These are phyloP conservation scores for Luzula sylvatica DNA, from an alignment of 176 grass and related monocot species.

Conservation along the genomic window DNA sequence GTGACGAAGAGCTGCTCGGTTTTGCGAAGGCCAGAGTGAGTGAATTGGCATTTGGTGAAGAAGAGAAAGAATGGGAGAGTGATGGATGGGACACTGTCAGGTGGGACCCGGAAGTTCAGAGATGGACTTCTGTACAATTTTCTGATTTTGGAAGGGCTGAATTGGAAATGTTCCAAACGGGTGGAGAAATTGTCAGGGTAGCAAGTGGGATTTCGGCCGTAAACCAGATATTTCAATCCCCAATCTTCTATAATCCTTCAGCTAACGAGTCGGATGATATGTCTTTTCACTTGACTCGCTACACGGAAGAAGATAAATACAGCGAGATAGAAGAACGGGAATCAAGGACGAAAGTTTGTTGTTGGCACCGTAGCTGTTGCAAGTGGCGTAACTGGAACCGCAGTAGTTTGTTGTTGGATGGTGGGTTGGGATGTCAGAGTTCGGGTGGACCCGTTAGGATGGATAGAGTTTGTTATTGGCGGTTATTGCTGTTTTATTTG, in stretches of 20 bases:
- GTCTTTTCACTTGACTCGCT: too few species aligned
- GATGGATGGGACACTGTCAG: conserved; percentile 35
- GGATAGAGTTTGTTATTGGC: not conserved
- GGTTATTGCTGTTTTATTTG: not conserved
- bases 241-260: too few species aligned
- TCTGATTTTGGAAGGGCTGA: not conserved
- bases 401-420: not conserved
- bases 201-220: conserved; percentile 12
- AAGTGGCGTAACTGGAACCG: conserved; percentile 13
- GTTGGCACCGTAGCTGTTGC: conserved; percentile 7
- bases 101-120: not conserved
- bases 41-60: not conserved
- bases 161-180: conserved; percentile 1
- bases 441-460: not conserved
- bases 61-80: conserved; percentile 8
- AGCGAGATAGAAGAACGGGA: not conserved
- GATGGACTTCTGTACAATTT: not conserved
- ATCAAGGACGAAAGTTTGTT: too few species aligned
- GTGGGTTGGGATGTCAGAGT: conserved; percentile 5
- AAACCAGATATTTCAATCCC: too few species aligned
- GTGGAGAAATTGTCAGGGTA: conserved; percentile 6
- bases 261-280: too few species aligned
- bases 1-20: not conserved
- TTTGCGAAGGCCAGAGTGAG: conserved; percentile 27
- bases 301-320: too few species aligned